These are phyloP conservation scores for Geosmithia flava DNA, from an alignment of 2,329 filamentous ascomycete species.

Conservation along the genomic window DNA sequence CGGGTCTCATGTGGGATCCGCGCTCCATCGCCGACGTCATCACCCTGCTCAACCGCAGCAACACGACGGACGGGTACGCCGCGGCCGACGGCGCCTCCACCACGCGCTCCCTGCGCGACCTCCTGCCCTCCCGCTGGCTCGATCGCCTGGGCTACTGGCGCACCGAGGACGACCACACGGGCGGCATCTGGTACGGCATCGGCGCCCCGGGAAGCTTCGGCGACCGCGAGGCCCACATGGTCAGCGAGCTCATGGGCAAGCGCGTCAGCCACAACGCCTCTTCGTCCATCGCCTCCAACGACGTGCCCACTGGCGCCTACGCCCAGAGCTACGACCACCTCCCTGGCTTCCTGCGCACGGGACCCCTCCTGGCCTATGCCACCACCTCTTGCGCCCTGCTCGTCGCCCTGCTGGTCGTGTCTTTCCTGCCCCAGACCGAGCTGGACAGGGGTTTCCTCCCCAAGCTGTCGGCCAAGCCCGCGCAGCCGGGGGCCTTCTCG, in stretches of 20 bases:
- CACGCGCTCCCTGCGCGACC: conserved; percentile 35
- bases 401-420: conserved; percentile 61
- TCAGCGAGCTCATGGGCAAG: conserved; percentile 12
- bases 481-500: conserved; percentile 54
- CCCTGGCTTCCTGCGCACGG: conserved; percentile 63
- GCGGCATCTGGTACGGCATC: conserved; percentile 67
- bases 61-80: conserved; percentile 61
- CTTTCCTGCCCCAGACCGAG: conserved; percentile 58
- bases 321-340: conserved; percentile 45
- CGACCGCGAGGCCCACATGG: conserved; percentile 9
- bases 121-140: conserved; percentile 41
- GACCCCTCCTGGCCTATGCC: conserved; percentile 53
- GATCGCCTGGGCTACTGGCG: conserved; percentile 83
- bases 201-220: conserved; percentile 36
- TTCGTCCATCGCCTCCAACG: conserved; percentile 15
- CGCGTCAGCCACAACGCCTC: conserved; percentile 14
- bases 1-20: conserved; percentile 77
- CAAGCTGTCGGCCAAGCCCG: conserved; percentile 47
- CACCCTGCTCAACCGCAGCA: conserved; percentile 66
- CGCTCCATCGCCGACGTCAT: conserved; percentile 72
- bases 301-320: conserved; percentile 5
- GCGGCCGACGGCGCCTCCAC: conserved; percentile 45
- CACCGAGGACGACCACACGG: conserved; percentile 46
- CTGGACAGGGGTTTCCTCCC: conserved; percentile 63
- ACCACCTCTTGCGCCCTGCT: conserved; percentile 49